Base-by-base conservation (phyloP, 331 rosid genomes). In the Malus hybrid region DNA sequence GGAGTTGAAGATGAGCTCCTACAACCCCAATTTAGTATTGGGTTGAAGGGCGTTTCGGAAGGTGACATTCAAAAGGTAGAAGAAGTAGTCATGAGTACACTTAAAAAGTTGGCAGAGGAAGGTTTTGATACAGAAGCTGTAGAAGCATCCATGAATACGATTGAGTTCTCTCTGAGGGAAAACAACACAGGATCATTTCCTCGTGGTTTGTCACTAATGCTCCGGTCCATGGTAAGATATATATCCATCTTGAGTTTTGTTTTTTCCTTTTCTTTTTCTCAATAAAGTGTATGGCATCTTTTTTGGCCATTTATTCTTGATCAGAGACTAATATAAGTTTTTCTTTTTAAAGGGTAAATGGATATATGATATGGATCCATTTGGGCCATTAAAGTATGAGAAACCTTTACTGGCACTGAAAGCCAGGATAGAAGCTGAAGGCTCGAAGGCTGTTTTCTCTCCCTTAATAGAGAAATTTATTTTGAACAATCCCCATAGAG, bases 121-220 rank as follows among this genome's bases (percentile, higher is more conserved):
- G 97, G 99, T 67, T 95, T 95, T 65, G 97, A 95, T 65, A 80
- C 85, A 59, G 92, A 86, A 76, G 93, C 97, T 27, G 89, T 95
- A 70, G 99, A 95, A 88, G 99, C 99, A 80, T 95, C 97, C 79
- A 92, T 92, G 99, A 95, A 95, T 84, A 95, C 99, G 16, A 95
- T 95, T 85, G 99, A 95, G 80, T 95, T 95, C 86, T 92, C 97
- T 79, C 92, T 95, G 34, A 86, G 97, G 83, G 99, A 95, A 86
- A 95, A 95, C 88, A 95, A 95, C 83, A 92, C 96, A 6, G 99
- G 99, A 73, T 95, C 99, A 71, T 95, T 95, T 85, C 99, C 99
- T 55, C 92, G 97, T 48, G 99, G 99, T 36, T 84, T 92, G 88
- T 95, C 99, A 32, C 87, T 92, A 75, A 95, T 95, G 99, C 93